phyloP scores from a whole-genome alignment of 1,284 basidiomycete species.

The Ustilago nuda region DNA sequence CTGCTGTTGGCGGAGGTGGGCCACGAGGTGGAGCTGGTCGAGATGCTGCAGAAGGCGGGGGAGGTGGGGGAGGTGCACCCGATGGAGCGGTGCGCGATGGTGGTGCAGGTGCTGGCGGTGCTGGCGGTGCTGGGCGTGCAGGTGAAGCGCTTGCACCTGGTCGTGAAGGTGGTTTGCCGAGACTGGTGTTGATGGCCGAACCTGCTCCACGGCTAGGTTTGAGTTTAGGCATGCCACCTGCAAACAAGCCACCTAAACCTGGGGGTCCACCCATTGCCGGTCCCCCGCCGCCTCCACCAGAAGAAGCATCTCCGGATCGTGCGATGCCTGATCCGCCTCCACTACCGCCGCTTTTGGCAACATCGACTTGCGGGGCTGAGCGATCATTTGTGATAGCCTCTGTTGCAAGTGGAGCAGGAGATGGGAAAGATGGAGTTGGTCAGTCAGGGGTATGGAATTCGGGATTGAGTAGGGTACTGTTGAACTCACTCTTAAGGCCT shows the following conservation, averaged over 20 bases:
- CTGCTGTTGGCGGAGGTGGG: conserved; percentile 40
- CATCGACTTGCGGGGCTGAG: conserved; percentile 78
- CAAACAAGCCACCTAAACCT: conserved; percentile 85
- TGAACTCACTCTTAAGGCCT: conserved; percentile 48
- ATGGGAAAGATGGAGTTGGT: not conserved
- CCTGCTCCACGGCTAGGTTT: conserved; percentile 71
- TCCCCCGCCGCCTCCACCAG: conserved; percentile 61
- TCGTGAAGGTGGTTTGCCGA: conserved; percentile 42
- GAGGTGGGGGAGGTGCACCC: conserved; percentile 22
- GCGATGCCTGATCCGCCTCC: conserved; percentile 70
- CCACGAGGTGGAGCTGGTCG: conserved; percentile 31
- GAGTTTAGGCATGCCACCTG: conserved; percentile 88
- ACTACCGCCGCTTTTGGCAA: conserved; percentile 16
- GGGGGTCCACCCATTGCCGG: conserved; percentile 71
- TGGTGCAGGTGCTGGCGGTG: conserved; percentile 27
- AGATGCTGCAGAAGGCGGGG: conserved; percentile 26
- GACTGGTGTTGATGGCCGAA: conserved; percentile 35
- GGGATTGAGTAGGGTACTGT: too few species aligned
- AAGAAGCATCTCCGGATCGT: conserved; percentile 29
- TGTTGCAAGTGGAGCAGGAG: conserved; percentile 7
- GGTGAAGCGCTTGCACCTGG: conserved; percentile 34
- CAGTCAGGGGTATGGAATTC: not conserved
- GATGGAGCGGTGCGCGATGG: conserved; percentile 14
- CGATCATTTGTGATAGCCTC: conserved; percentile 82
- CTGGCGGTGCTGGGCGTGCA: conserved; percentile 22